Evolutionary conservation across 495 filamentous ascomycete genomes (phyloP).

Genomic region (Amniculicola lignicola): DNA sequence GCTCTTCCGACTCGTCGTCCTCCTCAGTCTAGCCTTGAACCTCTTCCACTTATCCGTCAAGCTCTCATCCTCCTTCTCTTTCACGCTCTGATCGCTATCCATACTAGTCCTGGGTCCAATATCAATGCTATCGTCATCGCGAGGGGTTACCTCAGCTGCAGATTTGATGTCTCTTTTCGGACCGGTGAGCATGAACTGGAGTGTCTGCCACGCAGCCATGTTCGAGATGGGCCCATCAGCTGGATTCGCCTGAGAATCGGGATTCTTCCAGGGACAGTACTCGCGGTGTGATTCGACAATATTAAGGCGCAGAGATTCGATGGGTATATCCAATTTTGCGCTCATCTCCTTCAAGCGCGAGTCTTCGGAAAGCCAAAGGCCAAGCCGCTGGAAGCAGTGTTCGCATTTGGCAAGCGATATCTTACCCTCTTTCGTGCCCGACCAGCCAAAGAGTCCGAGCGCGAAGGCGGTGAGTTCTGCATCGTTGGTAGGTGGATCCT

Average conservation of each 20-base stretch:
- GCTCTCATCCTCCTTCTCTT: neutral
- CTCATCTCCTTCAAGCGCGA: constrained; percentile 28
- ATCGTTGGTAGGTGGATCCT: constrained; percentile 38
- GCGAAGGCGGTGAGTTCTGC: constrained; percentile 63
- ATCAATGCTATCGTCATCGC: neutral
- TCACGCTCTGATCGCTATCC: neutral
- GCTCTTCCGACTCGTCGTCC: constrained; percentile 27
- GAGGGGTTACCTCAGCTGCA: too few species aligned
- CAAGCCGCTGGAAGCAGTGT: constrained; percentile 82
- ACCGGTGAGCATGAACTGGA: constrained; percentile 27
- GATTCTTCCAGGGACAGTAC: constrained; percentile 46
- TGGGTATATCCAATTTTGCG: constrained; percentile 42
- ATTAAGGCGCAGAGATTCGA: constrained; percentile 37
- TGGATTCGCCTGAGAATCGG: constrained; percentile 34
- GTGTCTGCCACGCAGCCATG: constrained; percentile 38
- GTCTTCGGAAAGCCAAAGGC: constrained; percentile 80
- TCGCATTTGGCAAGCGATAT: constrained; percentile 70
- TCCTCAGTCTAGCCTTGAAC: constrained; percentile 29
- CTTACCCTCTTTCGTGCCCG: constrained; percentile 61
- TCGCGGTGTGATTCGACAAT: constrained; percentile 41
- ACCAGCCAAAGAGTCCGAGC: constrained; percentile 85
- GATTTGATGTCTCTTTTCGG: constrained; percentile 1
- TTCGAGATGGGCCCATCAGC: constrained; percentile 32
- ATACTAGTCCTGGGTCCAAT: neutral
- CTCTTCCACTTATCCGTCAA: constrained; percentile 30